Base-by-base conservation (phyloP, 2,329 filamentous ascomycete genomes). In the Metarhizium guizhouense region DNA sequence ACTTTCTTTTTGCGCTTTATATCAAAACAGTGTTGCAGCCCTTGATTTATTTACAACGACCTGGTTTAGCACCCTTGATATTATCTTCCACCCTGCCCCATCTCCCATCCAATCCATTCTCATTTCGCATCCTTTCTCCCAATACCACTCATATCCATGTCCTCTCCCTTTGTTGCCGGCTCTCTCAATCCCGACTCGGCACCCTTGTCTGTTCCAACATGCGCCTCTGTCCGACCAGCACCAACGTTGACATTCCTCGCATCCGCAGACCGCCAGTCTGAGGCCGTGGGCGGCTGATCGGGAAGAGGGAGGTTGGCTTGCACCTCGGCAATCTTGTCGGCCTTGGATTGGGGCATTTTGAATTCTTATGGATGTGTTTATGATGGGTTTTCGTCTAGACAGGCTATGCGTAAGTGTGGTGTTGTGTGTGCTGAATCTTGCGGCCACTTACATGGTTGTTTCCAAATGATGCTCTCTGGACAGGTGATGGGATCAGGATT, bases 231-330 rank as follows among this genome's bases (percentile, higher is more conserved):
- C 48, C 20, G 36, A 30, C 55, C 55, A 30, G 51, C 47, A 4
- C 86, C 86, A 51, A 88, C 83, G 66, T 89, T 87, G 66, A 88
- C 84, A 55, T 74, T 88, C 59, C 81, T 74, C 36, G 78, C 78
- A 64, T 93, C 87, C 52, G 80, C 76, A 0, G 86, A 89, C 68
- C 92, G 84, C 79, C 84, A 91, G 76, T 94, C 88, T 5, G 87
- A 87, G n/a, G 83, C 74, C n/a, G 72, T 74, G 1, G 88, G 87
- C 25, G 89, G 89, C 61, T 92, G 78, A 2, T 93, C 88, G 18
- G 89, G 90, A 52, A 92, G 82, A 53, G 88, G 87, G 36, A 95
- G 84, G 72, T 90, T 90, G 69, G 84, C 73, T 73, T 86, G 79
- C 65, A 78, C 78, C 70, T 87, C 73, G 53, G 85, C 81, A 67